These are phyloP conservation scores for Stramenopiles sp. DNA, from an alignment of 352 stramenopile species.

Conservation along the genomic window DNA sequence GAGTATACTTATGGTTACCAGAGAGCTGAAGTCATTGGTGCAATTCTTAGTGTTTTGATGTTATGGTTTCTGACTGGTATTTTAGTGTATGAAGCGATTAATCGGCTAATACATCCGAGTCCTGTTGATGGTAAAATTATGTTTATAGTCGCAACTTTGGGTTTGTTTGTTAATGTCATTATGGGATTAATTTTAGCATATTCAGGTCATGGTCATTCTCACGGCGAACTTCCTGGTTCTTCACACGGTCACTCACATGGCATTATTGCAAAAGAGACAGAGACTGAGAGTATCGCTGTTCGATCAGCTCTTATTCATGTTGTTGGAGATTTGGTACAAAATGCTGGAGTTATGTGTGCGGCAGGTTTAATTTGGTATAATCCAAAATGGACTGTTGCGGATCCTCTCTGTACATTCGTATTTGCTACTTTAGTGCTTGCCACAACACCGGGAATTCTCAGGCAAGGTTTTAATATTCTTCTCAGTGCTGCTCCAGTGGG, in stretches of 20 bases:
- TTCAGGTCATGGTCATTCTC: constrained; percentile 18
- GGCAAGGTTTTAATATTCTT: constrained; percentile 56
- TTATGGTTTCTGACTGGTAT: constrained; percentile 65
- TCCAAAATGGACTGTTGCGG: constrained; percentile 52
- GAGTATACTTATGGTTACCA: constrained; percentile 46
- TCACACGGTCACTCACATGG: constrained; percentile 11
- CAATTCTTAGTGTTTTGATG: constrained; percentile 51
- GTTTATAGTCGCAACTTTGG: constrained; percentile 66
- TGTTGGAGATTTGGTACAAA: constrained; percentile 82
- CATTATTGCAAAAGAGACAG: constrained; percentile 25
- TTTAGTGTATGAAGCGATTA: constrained; percentile 62
- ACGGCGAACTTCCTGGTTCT: constrained; percentile 11
- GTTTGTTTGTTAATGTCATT: constrained; percentile 72
- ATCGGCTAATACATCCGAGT: constrained; percentile 14
- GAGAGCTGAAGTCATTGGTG: constrained; percentile 62
- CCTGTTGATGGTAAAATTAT: constrained; percentile 76
- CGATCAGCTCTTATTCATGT: constrained; percentile 82
- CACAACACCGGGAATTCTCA: constrained; percentile 21
- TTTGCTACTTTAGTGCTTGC: constrained; percentile 53
- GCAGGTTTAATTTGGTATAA: constrained; percentile 81
- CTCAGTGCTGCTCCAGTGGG: constrained; percentile 22
- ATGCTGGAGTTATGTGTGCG: constrained; percentile 63
- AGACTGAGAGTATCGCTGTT: constrained; percentile 36
- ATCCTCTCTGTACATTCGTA: constrained; percentile 85
- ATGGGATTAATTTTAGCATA: constrained; percentile 31